Evolutionary conservation across 1,284 basidiomycete genomes (phyloP), one percentile per base, ranked within the genome.

Genomic region (Erythrobasidium hasegawianum): DNA sequence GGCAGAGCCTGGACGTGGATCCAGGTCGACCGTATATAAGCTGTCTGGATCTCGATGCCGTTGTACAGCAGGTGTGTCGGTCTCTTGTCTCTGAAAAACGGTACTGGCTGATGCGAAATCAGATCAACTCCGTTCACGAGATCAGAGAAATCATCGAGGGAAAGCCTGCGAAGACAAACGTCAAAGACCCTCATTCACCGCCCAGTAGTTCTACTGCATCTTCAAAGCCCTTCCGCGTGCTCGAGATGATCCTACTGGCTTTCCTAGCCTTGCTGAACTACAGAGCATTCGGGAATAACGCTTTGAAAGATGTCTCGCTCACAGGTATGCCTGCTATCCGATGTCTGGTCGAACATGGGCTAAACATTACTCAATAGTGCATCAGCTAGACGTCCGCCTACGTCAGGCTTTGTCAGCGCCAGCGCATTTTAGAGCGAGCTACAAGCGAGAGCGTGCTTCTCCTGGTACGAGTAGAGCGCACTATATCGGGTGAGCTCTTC

Each of bases 401-500:
- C 74, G 78, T 58, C 77, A 79, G 70, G 67, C 76, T 24, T 47
- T 77, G 64, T 72, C 81, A 70, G 74, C 76, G 33, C 79, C 80
- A 4, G 65, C 75, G 39, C 72, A 75, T 52, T 67, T 71, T 49
- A 22, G 58, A 16, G 59, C 71, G 27, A 72, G 76, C n/a, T 65
- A 68, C 26, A 62, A 59, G 20, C 57, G 68, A 8, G 64, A 70
- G 26, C 68, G 59, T 7, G 58, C 59, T n/a, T 60, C 71, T 11
- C 55, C 73, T 11, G 59, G 71, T 11, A 57, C 52, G 8, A 69
- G 68, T 10, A 64, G 76, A 10, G 73, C 75, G 18, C 67, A 77
- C 68, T 77, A 76, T 71, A 72, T 87, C 53, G 84, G 83, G 86
- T 86, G 69, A 64, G n/a, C n/a, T n/a, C n/a, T n/a, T n/a, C n/a